phyloP scores from a whole-genome alignment of 2,329 filamentous ascomycete genomes.

The Didymella keratinophila region DNA sequence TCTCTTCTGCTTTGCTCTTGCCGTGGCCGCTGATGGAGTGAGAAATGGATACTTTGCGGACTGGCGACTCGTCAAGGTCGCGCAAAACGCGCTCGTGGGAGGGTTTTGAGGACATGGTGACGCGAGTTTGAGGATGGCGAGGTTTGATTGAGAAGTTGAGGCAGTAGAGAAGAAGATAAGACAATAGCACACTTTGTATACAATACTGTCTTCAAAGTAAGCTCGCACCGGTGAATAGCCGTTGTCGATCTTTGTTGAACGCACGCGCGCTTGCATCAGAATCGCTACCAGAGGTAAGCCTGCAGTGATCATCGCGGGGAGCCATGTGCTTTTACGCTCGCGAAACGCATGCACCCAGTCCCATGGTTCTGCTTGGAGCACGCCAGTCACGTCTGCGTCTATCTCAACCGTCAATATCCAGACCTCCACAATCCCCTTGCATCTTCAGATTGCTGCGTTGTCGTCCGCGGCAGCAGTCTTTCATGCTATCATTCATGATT shows the following conservation, averaged over 20 bases:
- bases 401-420: slow-evolving; percentile 1
- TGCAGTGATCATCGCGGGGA: slow-evolving; percentile 3
- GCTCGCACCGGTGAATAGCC: slow-evolving; percentile 8
- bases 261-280: not conserved
- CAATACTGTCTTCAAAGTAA: slow-evolving; percentile 9
- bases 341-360: slow-evolving; percentile 1
- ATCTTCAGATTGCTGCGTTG: not conserved
- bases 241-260: slow-evolving; percentile 14
- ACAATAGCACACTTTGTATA: slow-evolving; percentile 8
- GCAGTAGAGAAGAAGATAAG: not conserved
- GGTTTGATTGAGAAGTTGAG: not conserved
- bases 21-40: slow-evolving; percentile 13
- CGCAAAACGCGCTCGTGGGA: slow-evolving; percentile 17
- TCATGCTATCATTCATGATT: not conserved
- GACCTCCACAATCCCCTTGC: not conserved
- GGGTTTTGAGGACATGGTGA: slow-evolving; percentile 16
- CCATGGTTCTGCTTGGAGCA: slow-evolving; percentile 4
- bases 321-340: slow-evolving; percentile 3
- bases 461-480: not conserved
- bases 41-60: slow-evolving; percentile 10
- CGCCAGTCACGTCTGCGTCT: not conserved
- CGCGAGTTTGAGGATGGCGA: not conserved
- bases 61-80: slow-evolving; percentile 10
- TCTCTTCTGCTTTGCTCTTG: slow-evolving; percentile 27
- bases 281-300: not conserved